Percentiles rank a stretch among this genome's conserved stretches.
These are phyloP conservation scores for Phaffia rhodozyma DNA, from an alignment of 1,284 basidiomycete genomes.

Conservation along the genomic window DNA sequence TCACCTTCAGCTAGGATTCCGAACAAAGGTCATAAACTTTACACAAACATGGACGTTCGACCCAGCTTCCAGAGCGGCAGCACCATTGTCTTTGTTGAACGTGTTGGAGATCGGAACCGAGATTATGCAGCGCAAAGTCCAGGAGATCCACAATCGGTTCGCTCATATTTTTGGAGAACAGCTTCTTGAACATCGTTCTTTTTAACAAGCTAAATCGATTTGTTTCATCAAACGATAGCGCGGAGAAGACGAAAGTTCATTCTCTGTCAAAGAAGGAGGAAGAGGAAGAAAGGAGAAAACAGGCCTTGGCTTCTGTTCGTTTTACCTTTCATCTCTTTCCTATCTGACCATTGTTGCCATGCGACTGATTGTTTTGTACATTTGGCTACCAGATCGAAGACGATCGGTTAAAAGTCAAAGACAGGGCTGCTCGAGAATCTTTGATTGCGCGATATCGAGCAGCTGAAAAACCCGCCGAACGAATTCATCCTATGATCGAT, in stretches of 20 bases:
- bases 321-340: not conserved
- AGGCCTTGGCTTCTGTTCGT: not conserved
- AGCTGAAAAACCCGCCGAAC: too few relatives aligned
- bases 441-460: not conserved
- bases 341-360: not conserved
- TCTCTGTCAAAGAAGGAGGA: not conserved
- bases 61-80: not conserved
- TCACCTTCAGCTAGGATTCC: constrained; percentile 4
- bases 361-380: too few relatives aligned
- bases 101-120: not conserved
- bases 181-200: too few relatives aligned
- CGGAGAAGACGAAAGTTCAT: not conserved
- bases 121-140: not conserved
- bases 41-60: not conserved
- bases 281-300: not conserved
- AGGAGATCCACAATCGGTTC: constrained; percentile 1
- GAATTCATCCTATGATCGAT: too few relatives aligned
- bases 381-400: not conserved
- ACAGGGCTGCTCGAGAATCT: constrained; percentile 1
- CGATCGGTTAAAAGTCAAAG: not conserved
- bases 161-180: not conserved
- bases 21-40: not conserved
- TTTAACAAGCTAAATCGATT: not conserved
- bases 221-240: not conserved
- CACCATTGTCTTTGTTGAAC: not conserved